Percentiles rank a stretch among this genome's conserved stretches.
phyloP scores from a whole-genome alignment of 2,329 filamentous ascomycete species.

The Colletotrichum tamarilloi region DNA sequence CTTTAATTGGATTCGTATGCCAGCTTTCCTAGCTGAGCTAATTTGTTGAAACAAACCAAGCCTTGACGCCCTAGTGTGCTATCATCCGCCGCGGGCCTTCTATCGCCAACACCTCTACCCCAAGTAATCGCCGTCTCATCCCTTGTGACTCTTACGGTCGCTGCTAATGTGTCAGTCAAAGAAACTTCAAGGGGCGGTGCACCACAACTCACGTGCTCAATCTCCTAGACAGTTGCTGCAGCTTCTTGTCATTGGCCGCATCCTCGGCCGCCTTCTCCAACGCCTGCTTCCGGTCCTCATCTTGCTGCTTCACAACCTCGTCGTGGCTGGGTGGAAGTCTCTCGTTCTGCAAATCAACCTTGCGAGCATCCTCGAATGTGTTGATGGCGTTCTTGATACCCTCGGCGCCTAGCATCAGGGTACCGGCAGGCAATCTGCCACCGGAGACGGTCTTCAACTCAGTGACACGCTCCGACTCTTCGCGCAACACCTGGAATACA shows the following conservation, averaged over 20 bases:
- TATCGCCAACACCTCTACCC: conserved; percentile 23
- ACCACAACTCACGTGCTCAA: conserved; percentile 89
- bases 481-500: conserved; percentile 97
- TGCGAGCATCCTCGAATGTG: conserved; percentile 95
- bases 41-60: conserved; percentile 25
- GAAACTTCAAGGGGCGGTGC: conserved; percentile 21
- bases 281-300: conserved; percentile 83
- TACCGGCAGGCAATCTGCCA: conserved; percentile 91
- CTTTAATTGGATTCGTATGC: conserved; percentile 25
- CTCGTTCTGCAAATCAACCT: conserved; percentile 98
- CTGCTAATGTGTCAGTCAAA: conserved; percentile 36
- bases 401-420: conserved; percentile 96
- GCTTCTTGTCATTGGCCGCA: conserved; percentile 89
- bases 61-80: conserved; percentile 30
- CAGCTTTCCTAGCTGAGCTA: conserved; percentile 29
- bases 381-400: conserved; percentile 98
- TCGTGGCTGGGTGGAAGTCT: conserved; percentile 91
- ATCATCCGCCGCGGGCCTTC: conserved; percentile 17
- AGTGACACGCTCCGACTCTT: conserved; percentile 96
- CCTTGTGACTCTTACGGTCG: conserved; percentile 45
- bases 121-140: conserved; percentile 6
- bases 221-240: conserved; percentile 88
- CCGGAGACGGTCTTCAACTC: conserved; percentile 97
- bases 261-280: conserved; percentile 87
- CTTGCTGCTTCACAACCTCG: conserved; percentile 85